Percentiles rank a stretch among this genome's conserved stretches.
Evolutionary conservation across 352 stramenopile species (phyloP).

Genomic region (Phytophthora tubulina): DNA sequence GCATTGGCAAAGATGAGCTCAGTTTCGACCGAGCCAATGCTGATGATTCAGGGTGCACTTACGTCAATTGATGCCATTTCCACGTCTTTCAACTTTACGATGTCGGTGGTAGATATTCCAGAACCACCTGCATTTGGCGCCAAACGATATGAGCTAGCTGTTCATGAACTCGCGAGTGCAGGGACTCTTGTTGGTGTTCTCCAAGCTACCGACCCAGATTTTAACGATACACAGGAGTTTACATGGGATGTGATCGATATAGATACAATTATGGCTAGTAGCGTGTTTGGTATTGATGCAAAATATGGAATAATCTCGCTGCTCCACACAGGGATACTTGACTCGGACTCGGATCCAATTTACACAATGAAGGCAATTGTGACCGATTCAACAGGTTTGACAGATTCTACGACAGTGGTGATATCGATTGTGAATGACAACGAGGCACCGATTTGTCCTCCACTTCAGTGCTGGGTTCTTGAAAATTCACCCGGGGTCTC

Average conservation of each 20-base stretch:
- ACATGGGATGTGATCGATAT: constrained; percentile 17
- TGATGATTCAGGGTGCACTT: constrained; percentile 27
- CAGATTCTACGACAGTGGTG: constrained; percentile 16
- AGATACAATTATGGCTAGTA: constrained; percentile 4
- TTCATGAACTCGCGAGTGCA: constrained; percentile 52
- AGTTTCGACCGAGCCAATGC: constrained; percentile 12
- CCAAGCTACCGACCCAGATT: constrained; percentile 50
- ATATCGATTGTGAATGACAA: constrained; percentile 62
- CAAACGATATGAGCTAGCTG: constrained; percentile 30
- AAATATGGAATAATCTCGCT: constrained; percentile 31
- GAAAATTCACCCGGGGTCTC: constrained; percentile 57
- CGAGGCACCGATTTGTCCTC: constrained; percentile 51
- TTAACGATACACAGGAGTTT: constrained; percentile 45
- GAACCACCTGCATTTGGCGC: constrained; percentile 30
- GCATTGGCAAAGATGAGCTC: constrained; percentile 13
- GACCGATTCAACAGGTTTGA: constrained; percentile 39
- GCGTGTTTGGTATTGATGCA: constrained; percentile 24
- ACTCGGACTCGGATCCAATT: constrained; percentile 11
- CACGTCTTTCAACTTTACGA: constrained; percentile 29
- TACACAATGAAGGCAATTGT: constrained; percentile 22
- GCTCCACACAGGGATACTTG: constrained; percentile 15
- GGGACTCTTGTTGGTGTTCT: constrained; percentile 51
- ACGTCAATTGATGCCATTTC: constrained; percentile 7
- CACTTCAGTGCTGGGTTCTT: constrained; percentile 64
- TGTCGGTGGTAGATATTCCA: constrained; percentile 22